Conservation (phyloP, 306 rosid species). For the Lupinus albus region DNA sequence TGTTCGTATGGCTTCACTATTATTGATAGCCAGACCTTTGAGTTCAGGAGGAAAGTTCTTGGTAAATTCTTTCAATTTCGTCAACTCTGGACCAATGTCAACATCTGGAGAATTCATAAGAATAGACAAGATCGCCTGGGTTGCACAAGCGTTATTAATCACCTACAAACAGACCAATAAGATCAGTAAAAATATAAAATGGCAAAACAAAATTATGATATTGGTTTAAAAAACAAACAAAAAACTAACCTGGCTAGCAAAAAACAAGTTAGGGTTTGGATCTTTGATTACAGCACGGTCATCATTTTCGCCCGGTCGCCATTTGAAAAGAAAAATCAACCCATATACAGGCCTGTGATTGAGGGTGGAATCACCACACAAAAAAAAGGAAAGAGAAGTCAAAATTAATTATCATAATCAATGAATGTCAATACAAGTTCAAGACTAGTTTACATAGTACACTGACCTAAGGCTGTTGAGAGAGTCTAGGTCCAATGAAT, state of each 20-base stretch:
- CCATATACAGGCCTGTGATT: slow-evolving; percentile 91
- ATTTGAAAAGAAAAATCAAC: slow-evolving; percentile 95
- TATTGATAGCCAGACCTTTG: slow-evolving; percentile 95
- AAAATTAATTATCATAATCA: slow-evolving; percentile 26
- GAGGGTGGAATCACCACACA: slow-evolving; percentile 12
- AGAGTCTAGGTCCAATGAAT: slow-evolving; percentile 81
- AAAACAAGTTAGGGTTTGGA: slow-evolving; percentile 93
- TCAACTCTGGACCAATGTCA: slow-evolving; percentile 86
- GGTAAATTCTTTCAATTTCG: slow-evolving; percentile 81
- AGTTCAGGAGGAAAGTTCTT: slow-evolving; percentile 93
- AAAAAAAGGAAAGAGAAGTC: neutral
- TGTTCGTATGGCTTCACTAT: slow-evolving; percentile 84
- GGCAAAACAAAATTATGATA: too few relatives aligned
- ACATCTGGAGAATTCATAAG: slow-evolving; percentile 83
- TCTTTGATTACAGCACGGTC: slow-evolving; percentile 85
- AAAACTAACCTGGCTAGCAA: slow-evolving; percentile 99
- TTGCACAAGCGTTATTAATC: slow-evolving; percentile 97
- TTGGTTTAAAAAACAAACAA: too few relatives aligned
- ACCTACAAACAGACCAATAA: slow-evolving; percentile 57
- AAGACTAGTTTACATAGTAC: too few relatives aligned
- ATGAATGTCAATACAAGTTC: too few relatives aligned
- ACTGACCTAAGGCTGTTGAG: slow-evolving; percentile 78
- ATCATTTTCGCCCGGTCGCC: slow-evolving; percentile 97
- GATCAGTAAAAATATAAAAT: slow-evolving; percentile 41
- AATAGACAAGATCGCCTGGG: slow-evolving; percentile 95